Percentiles rank a stretch among this genome's conserved stretches.
phyloP scores from a whole-genome alignment of 164 flowering plant genomes.

The Piper longum region DNA sequence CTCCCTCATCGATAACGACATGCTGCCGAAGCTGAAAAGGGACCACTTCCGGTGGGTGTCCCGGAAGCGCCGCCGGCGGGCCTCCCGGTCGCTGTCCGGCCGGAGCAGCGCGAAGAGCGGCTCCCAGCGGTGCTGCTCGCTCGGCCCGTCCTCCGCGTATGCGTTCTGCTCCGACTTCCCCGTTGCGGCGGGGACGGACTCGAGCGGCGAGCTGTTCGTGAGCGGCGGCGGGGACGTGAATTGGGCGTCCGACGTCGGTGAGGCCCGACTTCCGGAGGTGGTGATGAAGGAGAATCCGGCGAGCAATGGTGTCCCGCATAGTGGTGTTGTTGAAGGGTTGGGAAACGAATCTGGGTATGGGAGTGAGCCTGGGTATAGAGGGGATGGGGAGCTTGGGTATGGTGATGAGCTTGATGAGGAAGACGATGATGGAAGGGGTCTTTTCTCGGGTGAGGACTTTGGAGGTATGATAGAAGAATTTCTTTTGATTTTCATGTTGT shows the following conservation, averaged over 20 bases:
- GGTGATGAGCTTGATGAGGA: conserved; percentile 92
- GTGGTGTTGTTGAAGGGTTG: conserved; percentile 28
- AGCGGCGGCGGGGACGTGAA: conserved; percentile 42
- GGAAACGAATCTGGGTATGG: conserved; percentile 89
- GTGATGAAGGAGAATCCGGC: conserved; percentile 36
- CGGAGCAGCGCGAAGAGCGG: conserved; percentile 76
- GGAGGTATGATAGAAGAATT: conserved; percentile 25
- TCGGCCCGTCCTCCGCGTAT: conserved; percentile 51
- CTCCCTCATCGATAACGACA: conserved; percentile 43
- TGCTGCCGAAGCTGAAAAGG: conserved; percentile 10
- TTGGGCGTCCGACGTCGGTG: conserved; percentile 85
- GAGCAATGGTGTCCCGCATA: conserved; percentile 12
- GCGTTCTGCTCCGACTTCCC: conserved; percentile 77
- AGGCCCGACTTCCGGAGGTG: conserved; percentile 38
- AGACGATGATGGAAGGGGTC: conserved; percentile 51
- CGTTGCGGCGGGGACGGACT: conserved; percentile 64
- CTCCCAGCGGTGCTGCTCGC: conserved; percentile 57
- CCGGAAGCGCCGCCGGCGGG: conserved; percentile 52
- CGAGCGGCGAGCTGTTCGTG: conserved; percentile 84
- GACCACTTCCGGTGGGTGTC: conserved; percentile 30
- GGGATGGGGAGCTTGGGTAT: conserved; percentile 80
- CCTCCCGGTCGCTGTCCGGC: conserved; percentile 66
- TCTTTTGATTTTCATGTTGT: neutral
- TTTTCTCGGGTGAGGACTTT: conserved; percentile 46
- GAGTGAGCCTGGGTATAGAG: conserved; percentile 85